Percentiles rank a stretch among this genome's conserved stretches.
phyloP scores from a whole-genome alignment of 1,284 basidiomycete genomes.

The Ceraceosorus guamensis region DNA sequence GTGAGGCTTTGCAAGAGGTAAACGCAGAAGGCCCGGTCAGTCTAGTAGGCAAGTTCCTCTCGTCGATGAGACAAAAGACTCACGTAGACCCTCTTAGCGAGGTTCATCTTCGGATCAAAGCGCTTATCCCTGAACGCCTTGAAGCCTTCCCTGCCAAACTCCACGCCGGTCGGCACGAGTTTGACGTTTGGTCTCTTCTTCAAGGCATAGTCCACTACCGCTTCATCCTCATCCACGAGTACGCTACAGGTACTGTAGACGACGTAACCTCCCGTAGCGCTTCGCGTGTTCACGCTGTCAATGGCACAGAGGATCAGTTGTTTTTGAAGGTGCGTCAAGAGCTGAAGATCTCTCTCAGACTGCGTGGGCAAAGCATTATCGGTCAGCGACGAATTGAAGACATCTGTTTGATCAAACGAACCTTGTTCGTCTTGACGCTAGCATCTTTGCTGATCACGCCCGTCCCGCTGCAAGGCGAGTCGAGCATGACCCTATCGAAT shows the following conservation, averaged over 20 bases:
- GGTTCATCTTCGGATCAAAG: slow-evolving; percentile 68
- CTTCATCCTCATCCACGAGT: slow-evolving; percentile 95
- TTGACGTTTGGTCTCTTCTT: slow-evolving; percentile 90
- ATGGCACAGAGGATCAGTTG: slow-evolving; percentile 97
- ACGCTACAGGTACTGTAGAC: slow-evolving; percentile 99
- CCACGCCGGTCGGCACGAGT: slow-evolving; percentile 85
- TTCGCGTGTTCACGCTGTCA: slow-evolving; percentile 83
- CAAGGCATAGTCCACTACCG: slow-evolving; percentile 96
- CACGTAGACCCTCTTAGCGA: slow-evolving; percentile 37
- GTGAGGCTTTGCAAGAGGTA: slow-evolving; percentile 52
- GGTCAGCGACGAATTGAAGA: background rate
- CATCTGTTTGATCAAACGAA: slow-evolving; percentile 1
- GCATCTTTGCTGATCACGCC: slow-evolving; percentile 97
- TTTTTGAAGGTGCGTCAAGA: slow-evolving; percentile 94
- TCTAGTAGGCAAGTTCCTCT: background rate
- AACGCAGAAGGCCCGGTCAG: slow-evolving; percentile 58
- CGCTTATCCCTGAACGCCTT: slow-evolving; percentile 78
- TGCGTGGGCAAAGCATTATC: background rate
- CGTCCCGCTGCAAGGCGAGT: slow-evolving; percentile 96
- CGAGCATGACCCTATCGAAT: slow-evolving; percentile 89
- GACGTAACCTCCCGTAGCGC: slow-evolving; percentile 83
- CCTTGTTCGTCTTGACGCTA: slow-evolving; percentile 97
- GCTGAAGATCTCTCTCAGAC: slow-evolving; percentile 81
- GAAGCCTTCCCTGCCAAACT: slow-evolving; percentile 88
- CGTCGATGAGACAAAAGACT: background rate